Evolutionary conservation across 441 rosid genomes (phyloP).

Genomic region (Theobroma grandiflorum): DNA sequence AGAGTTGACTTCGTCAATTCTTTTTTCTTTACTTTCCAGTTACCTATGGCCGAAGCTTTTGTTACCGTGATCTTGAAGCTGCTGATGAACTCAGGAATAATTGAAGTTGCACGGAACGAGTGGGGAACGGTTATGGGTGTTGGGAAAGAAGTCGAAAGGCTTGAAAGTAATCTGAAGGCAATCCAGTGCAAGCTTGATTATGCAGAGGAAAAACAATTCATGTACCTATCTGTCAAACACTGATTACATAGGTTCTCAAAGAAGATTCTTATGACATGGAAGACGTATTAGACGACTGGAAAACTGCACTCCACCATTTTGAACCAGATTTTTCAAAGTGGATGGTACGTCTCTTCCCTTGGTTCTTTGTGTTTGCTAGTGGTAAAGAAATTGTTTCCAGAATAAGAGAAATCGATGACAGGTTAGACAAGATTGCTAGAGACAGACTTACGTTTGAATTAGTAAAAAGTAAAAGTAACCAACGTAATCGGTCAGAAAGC

Average conservation of each 20-base stretch:
- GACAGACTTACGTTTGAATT: slow-evolving; percentile 11
- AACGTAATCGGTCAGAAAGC: not conserved
- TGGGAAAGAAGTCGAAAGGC: not conserved
- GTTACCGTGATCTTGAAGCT: not conserved
- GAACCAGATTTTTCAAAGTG: too few relatives aligned
- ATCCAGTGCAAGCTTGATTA: not conserved
- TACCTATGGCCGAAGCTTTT: not conserved
- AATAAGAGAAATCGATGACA: slow-evolving; percentile 6
- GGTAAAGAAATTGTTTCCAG: not conserved
- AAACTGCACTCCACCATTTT: not conserved
- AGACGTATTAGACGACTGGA: slow-evolving; percentile 15
- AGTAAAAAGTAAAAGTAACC: too few relatives aligned
- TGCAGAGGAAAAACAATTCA: slow-evolving; percentile 17
- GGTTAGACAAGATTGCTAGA: not conserved
- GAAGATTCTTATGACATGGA: slow-evolving; percentile 22
- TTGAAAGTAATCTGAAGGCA: not conserved
- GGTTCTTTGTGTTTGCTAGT: not conserved
- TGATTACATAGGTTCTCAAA: slow-evolving; percentile 12
- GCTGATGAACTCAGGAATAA: not conserved
- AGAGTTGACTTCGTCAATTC: too few relatives aligned
- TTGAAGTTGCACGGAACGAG: not conserved
- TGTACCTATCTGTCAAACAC: not conserved
- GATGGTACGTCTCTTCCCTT: not conserved
- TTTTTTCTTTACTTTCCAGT: too few relatives aligned
- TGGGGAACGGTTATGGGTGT: not conserved